Conservation (phyloP, 2,329 filamentous ascomycete genomes). For the Chlorencoelia australis region DNA sequence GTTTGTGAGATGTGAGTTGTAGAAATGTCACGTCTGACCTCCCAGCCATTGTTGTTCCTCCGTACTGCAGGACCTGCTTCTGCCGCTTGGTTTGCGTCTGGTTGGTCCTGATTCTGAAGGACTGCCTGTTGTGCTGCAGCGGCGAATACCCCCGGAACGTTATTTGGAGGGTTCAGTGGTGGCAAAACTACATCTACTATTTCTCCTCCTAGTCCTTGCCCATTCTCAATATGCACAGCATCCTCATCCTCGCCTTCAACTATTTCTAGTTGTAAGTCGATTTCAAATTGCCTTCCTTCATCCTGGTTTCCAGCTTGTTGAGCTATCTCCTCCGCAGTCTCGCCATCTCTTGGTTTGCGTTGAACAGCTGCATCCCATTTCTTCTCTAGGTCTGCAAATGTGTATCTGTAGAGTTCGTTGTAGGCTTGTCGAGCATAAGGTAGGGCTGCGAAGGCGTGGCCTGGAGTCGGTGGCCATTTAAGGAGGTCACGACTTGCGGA, state of each 20-base stretch:
- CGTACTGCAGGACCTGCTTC: background rate
- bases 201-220: too few species aligned
- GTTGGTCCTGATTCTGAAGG: background rate
- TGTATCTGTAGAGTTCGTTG: conserved; percentile 43
- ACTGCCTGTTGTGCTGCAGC: background rate
- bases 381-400: conserved; percentile 21
- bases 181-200: too few species aligned
- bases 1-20: conserved; percentile 46
- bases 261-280: conserved; percentile 18
- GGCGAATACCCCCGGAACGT: too few species aligned
- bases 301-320: conserved; percentile 27
- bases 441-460: conserved; percentile 53
- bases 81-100: background rate
- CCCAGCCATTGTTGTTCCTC: conserved; percentile 11
- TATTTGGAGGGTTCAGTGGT: too few species aligned
- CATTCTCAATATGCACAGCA: background rate
- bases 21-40: conserved; percentile 29
- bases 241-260: conserved; percentile 11
- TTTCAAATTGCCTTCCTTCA: conserved; percentile 19
- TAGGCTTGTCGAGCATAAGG: conserved; percentile 58
- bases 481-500: conserved; percentile 13
- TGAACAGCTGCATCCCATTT: conserved; percentile 26
- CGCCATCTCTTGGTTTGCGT: conserved; percentile 25
- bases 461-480: conserved; percentile 45
- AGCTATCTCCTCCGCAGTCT: conserved; percentile 26